Conservation (phyloP, 2,329 filamentous ascomycete genomes). For the Monosporascus sp. region DNA sequence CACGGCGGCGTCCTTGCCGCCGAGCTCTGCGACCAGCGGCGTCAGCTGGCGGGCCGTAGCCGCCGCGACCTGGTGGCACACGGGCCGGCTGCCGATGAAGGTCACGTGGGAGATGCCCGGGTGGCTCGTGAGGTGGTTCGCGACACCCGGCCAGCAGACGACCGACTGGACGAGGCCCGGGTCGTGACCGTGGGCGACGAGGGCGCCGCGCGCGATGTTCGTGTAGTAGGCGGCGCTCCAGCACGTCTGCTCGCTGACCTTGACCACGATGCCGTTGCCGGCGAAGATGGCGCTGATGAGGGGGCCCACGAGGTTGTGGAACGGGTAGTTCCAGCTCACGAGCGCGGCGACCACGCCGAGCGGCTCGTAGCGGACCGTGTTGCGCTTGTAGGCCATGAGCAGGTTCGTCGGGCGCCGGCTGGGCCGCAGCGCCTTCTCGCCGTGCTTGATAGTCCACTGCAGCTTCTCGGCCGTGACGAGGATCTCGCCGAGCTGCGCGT, state of each 20-base stretch:
- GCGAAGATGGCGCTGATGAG: constrained; percentile 87
- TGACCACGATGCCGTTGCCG: constrained; percentile 88
- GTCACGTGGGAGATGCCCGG: constrained; percentile 81
- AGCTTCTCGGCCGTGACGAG: constrained; percentile 91
- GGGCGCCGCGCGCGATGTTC: constrained; percentile 69
- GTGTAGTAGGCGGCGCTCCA: constrained; percentile 87
- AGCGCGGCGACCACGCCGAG: constrained; percentile 87
- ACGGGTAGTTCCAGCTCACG: constrained; percentile 95
- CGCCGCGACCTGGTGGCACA: constrained; percentile 82
- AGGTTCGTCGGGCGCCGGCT: constrained; percentile 78
- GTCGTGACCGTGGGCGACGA: constrained; percentile 77
- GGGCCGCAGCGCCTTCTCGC: constrained; percentile 71
- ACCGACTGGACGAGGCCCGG: constrained; percentile 77
- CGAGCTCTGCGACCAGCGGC: constrained; percentile 84
- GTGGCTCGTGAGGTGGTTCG: constrained; percentile 78
- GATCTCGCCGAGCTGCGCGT: constrained; percentile 90
- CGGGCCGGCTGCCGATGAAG: constrained; percentile 85
- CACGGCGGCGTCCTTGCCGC: constrained; percentile 90
- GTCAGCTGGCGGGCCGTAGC: constrained; percentile 83
- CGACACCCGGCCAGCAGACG: constrained; percentile 81
- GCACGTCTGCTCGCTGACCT: constrained; percentile 90
- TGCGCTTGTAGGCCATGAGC: constrained; percentile 92
- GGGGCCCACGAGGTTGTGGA: constrained; percentile 91
- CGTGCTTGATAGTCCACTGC: constrained; percentile 88
- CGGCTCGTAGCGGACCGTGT: constrained; percentile 85